Conservation (phyloP, 345 rosid genomes). For the Euphorbia pulcherrima region DNA sequence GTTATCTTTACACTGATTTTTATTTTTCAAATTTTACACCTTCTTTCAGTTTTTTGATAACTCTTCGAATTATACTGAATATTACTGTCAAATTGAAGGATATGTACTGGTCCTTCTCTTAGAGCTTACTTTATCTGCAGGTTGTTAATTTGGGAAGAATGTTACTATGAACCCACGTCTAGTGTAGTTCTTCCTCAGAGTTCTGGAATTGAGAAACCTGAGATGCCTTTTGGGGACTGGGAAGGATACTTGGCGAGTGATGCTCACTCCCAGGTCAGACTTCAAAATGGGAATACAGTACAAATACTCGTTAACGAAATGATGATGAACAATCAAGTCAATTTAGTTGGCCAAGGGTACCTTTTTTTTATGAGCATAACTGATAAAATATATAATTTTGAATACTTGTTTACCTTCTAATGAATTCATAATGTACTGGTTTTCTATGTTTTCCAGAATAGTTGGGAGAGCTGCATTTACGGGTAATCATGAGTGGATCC, state of each 20-base stretch:
- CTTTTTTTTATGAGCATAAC: conserved; percentile 1
- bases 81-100: background rate
- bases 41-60: background rate
- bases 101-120: conserved; percentile 1
- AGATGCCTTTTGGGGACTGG: conserved; percentile 36
- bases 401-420: background rate
- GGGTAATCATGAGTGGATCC: conserved; percentile 82
- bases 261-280: conserved; percentile 24
- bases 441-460: conserved; percentile 44
- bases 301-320: conserved; percentile 60
- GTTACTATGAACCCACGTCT: conserved; percentile 42
- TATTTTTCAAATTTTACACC: background rate
- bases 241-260: conserved; percentile 39
- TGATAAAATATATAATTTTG: conserved; percentile 8
- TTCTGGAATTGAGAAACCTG: conserved; percentile 30
- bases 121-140: conserved; percentile 30
- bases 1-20: background rate
- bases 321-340: conserved; percentile 71
- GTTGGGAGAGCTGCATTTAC: conserved; percentile 90
- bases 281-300: conserved; percentile 40
- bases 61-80: background rate
- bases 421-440: conserved; percentile 8
- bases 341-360: conserved; percentile 89
- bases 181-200: conserved; percentile 25
- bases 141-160: conserved; percentile 93